These are phyloP conservation scores for Kalaharituber pfeilii DNA, from an alignment of 2,329 filamentous ascomycete species.

Conservation along the genomic window DNA sequence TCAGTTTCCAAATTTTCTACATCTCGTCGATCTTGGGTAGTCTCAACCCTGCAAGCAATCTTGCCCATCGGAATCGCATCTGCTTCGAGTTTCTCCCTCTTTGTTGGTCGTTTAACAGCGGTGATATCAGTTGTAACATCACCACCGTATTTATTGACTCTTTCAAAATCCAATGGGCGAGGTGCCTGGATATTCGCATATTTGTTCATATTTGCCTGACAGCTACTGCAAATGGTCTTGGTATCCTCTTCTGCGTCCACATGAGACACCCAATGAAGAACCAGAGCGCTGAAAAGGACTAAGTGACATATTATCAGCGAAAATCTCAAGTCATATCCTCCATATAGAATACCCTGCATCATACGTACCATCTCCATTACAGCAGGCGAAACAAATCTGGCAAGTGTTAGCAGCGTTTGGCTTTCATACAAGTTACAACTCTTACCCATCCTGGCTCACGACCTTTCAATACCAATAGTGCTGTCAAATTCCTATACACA, in stretches of 20 bases:
- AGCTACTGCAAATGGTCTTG: not conserved
- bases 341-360: not conserved
- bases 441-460: slow-evolving; percentile 42
- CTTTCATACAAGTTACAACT: not conserved
- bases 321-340: not conserved
- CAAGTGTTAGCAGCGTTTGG: not conserved
- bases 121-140: not conserved
- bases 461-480: slow-evolving; percentile 41
- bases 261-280: slow-evolving; percentile 44
- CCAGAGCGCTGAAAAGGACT: slow-evolving; percentile 43
- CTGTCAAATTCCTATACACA: slow-evolving; percentile 37
- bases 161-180: not conserved
- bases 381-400: slow-evolving; percentile 40
- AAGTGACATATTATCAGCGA: not conserved
- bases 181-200: not conserved
- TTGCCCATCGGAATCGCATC: not conserved
- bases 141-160: not conserved
- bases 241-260: slow-evolving; percentile 25
- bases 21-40: not conserved
- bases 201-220: not conserved
- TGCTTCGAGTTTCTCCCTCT: not conserved
- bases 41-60: not conserved
- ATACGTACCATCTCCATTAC: slow-evolving; percentile 42
- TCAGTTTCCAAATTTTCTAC: not conserved
- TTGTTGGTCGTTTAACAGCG: not conserved